Base-by-base conservation (phyloP, 2,329 filamentous ascomycete species). In the Penicillium sp. region DNA sequence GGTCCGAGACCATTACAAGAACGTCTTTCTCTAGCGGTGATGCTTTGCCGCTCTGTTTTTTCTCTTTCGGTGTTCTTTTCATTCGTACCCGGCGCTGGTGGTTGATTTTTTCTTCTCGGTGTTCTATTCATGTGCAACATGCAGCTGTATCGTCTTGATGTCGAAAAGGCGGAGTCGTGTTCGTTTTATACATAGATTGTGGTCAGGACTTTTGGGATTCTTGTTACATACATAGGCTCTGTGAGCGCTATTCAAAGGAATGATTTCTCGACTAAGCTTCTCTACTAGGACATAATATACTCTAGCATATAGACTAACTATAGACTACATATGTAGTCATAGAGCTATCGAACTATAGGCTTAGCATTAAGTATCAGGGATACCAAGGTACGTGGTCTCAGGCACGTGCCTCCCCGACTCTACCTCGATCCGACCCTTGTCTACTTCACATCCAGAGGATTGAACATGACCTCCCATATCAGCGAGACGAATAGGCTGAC, bases 41-140 rank as follows among this genome's bases (percentile, higher is more conserved):
- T 53, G 46, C 34, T 43, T 57, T 53, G 42, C 42, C 39, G 39
- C 43, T 29, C 33, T 17, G 17, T 46, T 39, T 49, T 55, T 52
- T 49, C 49, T n/a, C 35, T 56, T 52, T 48, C 49, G 51, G 33
- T 29, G 40, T 42, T 57, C 48, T 29, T 49, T 48, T 52, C 41
- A 24, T 15, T 44, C 15, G 10, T 60, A 55, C 44, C 49, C 53
- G 64, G 65, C 65, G 64, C 63, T 66, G 62, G 65, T 64, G 64
- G 64, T 62, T 66, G 44, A 51, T 58, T 56, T 53, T 56, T 53
- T 51, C 17, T 17, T 53, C 53, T 56, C 41, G 53, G 57, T 56
- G 55, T 63, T 55, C 46, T 50, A 43, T 48, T 24, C 45, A 50
- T 50, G 48, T 46, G 56, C 57, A 55, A 51, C 48, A 53, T 41